phyloP scores from a whole-genome alignment of 106 monocot species.

The Cymbidium sinense region DNA sequence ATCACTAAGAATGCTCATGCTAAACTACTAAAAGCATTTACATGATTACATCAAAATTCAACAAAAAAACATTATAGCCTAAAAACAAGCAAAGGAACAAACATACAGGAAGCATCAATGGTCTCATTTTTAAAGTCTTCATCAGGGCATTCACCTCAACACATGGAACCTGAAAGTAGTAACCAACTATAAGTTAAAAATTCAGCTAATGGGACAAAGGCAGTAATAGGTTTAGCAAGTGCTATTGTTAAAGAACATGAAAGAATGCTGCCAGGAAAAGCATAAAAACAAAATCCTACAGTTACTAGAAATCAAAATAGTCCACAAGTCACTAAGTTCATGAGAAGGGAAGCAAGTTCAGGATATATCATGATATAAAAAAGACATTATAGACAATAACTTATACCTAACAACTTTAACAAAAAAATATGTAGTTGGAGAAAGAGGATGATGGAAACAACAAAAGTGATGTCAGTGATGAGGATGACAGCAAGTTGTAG shows the following conservation, averaged over 20 bases:
- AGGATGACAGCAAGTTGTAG: too few species aligned
- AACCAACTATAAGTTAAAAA: conserved; percentile 6
- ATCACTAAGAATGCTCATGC: background rate
- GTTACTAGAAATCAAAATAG: background rate
- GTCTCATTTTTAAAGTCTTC: conserved; percentile 90
- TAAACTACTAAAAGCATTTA: background rate
- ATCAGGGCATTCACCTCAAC: conserved; percentile 96
- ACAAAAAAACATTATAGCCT: background rate
- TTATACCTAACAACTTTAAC: background rate
- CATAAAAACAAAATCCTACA: background rate
- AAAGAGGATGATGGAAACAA: background rate
- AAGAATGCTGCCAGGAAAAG: background rate
- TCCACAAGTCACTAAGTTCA: background rate
- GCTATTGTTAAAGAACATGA: background rate
- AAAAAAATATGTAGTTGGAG: background rate
- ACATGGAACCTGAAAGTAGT: conserved; percentile 65
- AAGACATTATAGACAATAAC: background rate
- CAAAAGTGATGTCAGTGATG: too few species aligned
- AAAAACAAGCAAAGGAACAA: conserved; percentile 4
- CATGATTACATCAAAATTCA: background rate
- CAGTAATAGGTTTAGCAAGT: background rate
- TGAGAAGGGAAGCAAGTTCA: background rate
- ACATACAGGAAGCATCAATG: conserved; percentile 86
- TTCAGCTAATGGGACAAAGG: background rate
- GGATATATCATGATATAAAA: background rate